Conservation (phyloP, 2,329 filamentous ascomycete genomes). For the Harringtonia aguacate region DNA sequence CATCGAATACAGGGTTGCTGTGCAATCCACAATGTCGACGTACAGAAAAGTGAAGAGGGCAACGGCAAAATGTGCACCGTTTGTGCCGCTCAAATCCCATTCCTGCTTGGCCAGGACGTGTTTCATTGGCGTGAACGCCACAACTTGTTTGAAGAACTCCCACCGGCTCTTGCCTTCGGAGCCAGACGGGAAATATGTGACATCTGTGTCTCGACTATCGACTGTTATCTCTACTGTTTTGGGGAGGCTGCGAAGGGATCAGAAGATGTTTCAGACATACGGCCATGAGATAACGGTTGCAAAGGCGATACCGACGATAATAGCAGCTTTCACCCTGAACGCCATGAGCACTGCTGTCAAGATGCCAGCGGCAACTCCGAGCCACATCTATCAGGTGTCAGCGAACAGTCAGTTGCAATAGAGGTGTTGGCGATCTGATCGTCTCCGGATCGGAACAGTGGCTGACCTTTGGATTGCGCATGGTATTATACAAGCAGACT, state of each 20-base stretch:
- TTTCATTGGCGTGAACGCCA: conserved; percentile 60
- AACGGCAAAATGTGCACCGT: conserved; percentile 53
- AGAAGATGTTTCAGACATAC: conserved; percentile 29
- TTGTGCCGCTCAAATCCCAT: conserved; percentile 47
- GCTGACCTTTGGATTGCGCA: conserved; percentile 8
- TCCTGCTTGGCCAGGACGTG: conserved; percentile 52
- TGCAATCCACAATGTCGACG: conserved; percentile 70
- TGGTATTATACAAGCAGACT: conserved; percentile 3
- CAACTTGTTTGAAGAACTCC: conserved; percentile 62
- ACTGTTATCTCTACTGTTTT: not conserved
- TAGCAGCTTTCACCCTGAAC: conserved; percentile 64
- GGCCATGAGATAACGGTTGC: conserved; percentile 70
- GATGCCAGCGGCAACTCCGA: conserved; percentile 71
- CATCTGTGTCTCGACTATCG: conserved; percentile 35
- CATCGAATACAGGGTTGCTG: conserved; percentile 73
- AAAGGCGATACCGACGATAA: conserved; percentile 61
- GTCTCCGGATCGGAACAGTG: not conserved
- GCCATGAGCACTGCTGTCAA: conserved; percentile 73
- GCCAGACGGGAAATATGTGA: conserved; percentile 64
- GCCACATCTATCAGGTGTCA: conserved; percentile 53
- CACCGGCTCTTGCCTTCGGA: conserved; percentile 53
- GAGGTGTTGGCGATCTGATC: no score
- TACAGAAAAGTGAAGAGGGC: conserved; percentile 71
- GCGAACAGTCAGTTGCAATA: no score
- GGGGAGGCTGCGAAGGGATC: not conserved